Base-by-base conservation (phyloP, 192 early-diverging fungal genomes). In the Backusella macrospora region DNA sequence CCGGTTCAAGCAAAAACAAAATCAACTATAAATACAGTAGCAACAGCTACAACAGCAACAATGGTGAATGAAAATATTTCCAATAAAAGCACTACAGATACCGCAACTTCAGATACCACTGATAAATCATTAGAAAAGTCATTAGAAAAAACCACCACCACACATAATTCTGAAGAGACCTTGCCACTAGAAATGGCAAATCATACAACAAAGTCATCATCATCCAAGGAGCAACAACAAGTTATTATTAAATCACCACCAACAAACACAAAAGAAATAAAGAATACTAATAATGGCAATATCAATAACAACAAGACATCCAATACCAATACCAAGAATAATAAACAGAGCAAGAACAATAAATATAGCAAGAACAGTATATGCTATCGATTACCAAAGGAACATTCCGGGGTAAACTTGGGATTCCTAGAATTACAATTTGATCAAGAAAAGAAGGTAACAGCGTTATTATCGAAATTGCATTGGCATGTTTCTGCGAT, bases 401-500 rank as follows among this genome's bases (percentile, higher is more conserved):
- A 62, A 16, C 65, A 68, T 21, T 9, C 34, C 3, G n/a, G 62
- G 9, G 65, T 74, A 4, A 74, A 66, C 42, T 44, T 74, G 5
- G 21, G 45, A 3, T 74, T 74, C 15, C 44, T 74, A 23, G 66
- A 74, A 13, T 18, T 74, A 4, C 13, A 47, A 34, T 7, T 74
- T 0, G 42, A 68, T 34, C 29, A 34, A 16, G 65, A 52, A 15
- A 63, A 52, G 21, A 66, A 9, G 6, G 44, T 68, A 15, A 47
- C 55, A 29, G 73, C 43, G 7, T 18, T 74, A 26, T 40, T 74
- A 26, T 65, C 73, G 14, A 52, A 55, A 21, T 15, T 64, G 5
- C 29, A 66, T n/a, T 74, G 73, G 73, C 21, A 45, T 45, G 21
- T 21, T 0, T 74, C 73, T 0, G 73, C 46, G 4, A 68, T 74